Percentiles rank a stretch among this genome's conserved stretches.
Evolutionary conservation across 495 filamentous ascomycete genomes (phyloP).

Genomic region (Tuber borchii): DNA sequence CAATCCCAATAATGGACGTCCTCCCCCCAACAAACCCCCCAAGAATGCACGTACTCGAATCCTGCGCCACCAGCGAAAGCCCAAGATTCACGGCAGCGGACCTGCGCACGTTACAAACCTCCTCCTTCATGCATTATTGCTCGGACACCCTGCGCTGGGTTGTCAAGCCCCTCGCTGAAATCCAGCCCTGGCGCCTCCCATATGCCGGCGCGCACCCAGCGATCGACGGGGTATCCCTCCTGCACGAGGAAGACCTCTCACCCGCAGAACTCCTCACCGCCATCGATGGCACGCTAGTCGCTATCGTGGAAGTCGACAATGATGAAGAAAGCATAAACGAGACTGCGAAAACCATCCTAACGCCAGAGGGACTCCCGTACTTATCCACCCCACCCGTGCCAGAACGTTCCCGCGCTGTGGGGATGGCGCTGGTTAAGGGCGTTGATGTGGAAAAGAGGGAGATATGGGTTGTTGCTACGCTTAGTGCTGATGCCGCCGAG

Average conservation of each 20-base stretch:
- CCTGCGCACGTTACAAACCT: slow-evolving; percentile 57
- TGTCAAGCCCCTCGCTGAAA: slow-evolving; percentile 46
- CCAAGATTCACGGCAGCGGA: slow-evolving; percentile 52
- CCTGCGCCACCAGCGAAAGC: slow-evolving; percentile 2
- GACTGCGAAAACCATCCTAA: background rate
- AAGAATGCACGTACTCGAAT: slow-evolving; percentile 19
- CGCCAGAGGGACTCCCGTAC: slow-evolving; percentile 11
- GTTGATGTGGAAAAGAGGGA: slow-evolving; percentile 45
- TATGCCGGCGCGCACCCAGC: slow-evolving; percentile 50
- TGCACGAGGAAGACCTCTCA: slow-evolving; percentile 48
- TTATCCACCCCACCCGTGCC: slow-evolving; percentile 12
- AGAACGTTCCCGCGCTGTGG: slow-evolving; percentile 46
- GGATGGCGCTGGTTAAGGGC: slow-evolving; percentile 51
- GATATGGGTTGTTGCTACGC: background rate
- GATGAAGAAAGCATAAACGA: slow-evolving; percentile 13
- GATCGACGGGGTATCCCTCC: slow-evolving; percentile 51
- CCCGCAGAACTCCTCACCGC: slow-evolving; percentile 50
- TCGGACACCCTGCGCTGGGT: slow-evolving; percentile 47
- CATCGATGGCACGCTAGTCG: slow-evolving; percentile 56
- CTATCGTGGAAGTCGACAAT: slow-evolving; percentile 52
- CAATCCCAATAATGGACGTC: slow-evolving; percentile 17
- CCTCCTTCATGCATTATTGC: slow-evolving; percentile 58
- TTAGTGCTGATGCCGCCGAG: slow-evolving; percentile 9
- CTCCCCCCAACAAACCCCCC: slow-evolving; percentile 20
- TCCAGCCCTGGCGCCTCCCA: slow-evolving; percentile 52